A percentile compares a stretch with the other conserved stretches of the same genome.
Conservation (phyloP, 2,329 filamentous ascomycete species). For the Coniochaeta ligniaria region DNA sequence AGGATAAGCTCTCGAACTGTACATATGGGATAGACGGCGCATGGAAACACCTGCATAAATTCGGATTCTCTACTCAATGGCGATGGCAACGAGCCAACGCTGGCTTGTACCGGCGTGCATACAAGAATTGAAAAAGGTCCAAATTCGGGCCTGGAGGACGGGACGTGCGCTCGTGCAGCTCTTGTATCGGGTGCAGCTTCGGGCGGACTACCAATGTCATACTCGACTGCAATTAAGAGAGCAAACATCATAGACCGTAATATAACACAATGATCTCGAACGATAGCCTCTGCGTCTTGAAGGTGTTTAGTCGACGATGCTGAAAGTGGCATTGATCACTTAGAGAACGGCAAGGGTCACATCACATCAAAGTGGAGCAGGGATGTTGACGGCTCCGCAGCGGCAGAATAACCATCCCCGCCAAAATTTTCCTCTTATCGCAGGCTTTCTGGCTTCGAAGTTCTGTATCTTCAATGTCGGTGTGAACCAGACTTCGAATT, state of each 20-base stretch:
- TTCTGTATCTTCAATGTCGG: background rate
- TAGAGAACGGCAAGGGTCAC: background rate
- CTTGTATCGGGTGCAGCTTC: too few species aligned
- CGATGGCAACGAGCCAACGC: background rate
- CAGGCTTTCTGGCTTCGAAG: background rate
- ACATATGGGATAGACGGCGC: conserved; percentile 3
- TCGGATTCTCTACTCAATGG: background rate
- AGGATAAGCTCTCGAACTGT: background rate
- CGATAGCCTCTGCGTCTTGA: too few species aligned
- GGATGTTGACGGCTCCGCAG: background rate
- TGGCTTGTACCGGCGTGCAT: background rate
- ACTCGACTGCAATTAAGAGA: too few species aligned
- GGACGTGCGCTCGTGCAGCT: too few species aligned
- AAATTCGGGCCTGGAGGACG: too few species aligned
- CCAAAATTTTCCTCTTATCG: conserved; percentile 1
- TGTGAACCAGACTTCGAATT: background rate
- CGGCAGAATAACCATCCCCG: background rate
- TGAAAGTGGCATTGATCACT: background rate
- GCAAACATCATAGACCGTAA: too few species aligned
- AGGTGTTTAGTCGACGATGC: background rate
- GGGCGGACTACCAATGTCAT: too few species aligned
- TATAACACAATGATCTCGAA: too few species aligned
- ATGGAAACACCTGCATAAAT: background rate
- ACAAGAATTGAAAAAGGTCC: background rate
- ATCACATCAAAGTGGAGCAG: background rate